Conservation (phyloP, 2,329 filamentous ascomycete genomes). For the Fusarium sp. region DNA sequence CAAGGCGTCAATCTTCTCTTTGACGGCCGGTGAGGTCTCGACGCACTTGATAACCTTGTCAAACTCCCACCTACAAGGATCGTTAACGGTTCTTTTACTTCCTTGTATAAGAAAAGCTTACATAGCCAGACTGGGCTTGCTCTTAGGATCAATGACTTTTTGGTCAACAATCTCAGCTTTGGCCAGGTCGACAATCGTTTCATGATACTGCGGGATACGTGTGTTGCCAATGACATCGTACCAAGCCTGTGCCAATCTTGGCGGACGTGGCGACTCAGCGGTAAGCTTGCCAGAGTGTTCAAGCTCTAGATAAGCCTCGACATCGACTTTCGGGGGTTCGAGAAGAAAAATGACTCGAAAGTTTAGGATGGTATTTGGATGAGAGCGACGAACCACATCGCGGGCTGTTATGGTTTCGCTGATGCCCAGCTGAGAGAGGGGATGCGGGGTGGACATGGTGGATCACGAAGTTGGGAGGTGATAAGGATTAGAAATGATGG, state of each 20-base stretch:
- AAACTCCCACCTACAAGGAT: conserved; percentile 48
- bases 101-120: conserved; percentile 25
- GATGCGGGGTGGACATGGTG: conserved; percentile 43
- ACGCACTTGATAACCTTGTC: conserved; percentile 50
- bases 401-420: conserved; percentile 52
- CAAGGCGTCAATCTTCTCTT: conserved; percentile 47
- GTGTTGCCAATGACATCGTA: conserved; percentile 51
- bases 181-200: conserved; percentile 51
- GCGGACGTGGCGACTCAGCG: conserved; percentile 43
- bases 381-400: conserved; percentile 46
- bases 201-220: conserved; percentile 47
- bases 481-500: not conserved
- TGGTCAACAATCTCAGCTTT: conserved; percentile 40
- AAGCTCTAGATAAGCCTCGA: conserved; percentile 60
- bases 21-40: conserved; percentile 46
- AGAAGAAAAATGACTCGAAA: conserved; percentile 64
- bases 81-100: not conserved
- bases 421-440: conserved; percentile 47
- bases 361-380: conserved; percentile 49
- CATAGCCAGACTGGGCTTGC: conserved; percentile 48
- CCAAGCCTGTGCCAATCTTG: conserved; percentile 58
- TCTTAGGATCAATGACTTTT: conserved; percentile 44
- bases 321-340: conserved; percentile 62
- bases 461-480: conserved; percentile 19
- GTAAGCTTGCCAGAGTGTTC: conserved; percentile 53